Percentiles rank a stretch among this genome's conserved stretches.
Evolutionary conservation across 768 basidiomycete species (phyloP).

Genomic region (Amanita pseudoporphyria): DNA sequence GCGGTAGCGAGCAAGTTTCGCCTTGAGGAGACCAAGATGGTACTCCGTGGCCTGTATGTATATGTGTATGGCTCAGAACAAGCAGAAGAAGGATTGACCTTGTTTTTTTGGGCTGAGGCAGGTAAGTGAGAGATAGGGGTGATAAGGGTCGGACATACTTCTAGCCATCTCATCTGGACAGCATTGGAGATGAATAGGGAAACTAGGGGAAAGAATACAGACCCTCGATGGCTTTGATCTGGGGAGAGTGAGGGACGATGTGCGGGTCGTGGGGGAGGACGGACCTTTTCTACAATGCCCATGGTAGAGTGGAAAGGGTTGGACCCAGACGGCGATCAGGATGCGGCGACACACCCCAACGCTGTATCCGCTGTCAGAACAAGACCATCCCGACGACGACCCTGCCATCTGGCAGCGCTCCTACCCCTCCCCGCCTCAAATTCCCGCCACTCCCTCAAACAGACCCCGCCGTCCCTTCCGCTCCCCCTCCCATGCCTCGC

Average conservation of each 20-base stretch:
- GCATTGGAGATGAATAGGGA: not conserved
- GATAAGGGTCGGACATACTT: slow-evolving; percentile 47
- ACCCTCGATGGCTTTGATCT: slow-evolving; percentile 98
- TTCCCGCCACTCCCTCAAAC: slow-evolving; percentile 19
- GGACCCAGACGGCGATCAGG: slow-evolving; percentile 11
- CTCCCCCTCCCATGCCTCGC: slow-evolving; percentile 17
- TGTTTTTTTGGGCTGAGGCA: slow-evolving; percentile 84
- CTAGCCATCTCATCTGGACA: slow-evolving; percentile 89
- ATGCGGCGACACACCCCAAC: slow-evolving; percentile 58
- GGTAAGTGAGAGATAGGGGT: slow-evolving; percentile 2
- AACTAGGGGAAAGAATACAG: slow-evolving; percentile 18
- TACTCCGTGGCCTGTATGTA: slow-evolving; percentile 79
- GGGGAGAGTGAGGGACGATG: slow-evolving; percentile 5
- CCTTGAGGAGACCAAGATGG: slow-evolving; percentile 88
- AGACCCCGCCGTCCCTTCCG: slow-evolving; percentile 20
- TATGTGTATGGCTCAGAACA: slow-evolving; percentile 7
- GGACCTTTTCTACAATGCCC: slow-evolving; percentile 92
- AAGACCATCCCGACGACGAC: slow-evolving; percentile 27
- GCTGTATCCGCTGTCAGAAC: slow-evolving; percentile 53
- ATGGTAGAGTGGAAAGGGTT: slow-evolving; percentile 33
- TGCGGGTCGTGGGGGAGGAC: not conserved
- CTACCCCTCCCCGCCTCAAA: slow-evolving; percentile 25
- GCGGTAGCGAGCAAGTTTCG: slow-evolving; percentile 90
- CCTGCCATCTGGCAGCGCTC: slow-evolving; percentile 23
- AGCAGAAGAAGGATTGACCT: slow-evolving; percentile 34